Conservation (phyloP, 2,329 filamentous ascomycete species). For the Penicillium fuscoglaucum region DNA sequence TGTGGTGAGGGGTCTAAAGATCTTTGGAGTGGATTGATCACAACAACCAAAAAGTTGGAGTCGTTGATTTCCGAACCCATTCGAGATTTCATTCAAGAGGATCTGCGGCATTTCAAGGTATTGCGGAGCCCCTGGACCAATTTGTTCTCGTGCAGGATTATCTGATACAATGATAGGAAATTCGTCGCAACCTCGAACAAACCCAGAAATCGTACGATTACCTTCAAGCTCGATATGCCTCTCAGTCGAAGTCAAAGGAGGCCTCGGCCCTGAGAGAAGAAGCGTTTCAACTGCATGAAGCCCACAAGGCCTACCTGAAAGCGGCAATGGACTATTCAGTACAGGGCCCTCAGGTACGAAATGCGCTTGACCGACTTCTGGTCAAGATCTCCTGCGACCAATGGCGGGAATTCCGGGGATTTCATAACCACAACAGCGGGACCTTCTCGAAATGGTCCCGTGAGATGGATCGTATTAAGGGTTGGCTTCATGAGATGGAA, state of each 20-base stretch:
- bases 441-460: slow-evolving; percentile 66
- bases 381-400: slow-evolving; percentile 82
- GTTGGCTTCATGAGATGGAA: slow-evolving; percentile 95
- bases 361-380: slow-evolving; percentile 79
- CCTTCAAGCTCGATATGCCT: slow-evolving; percentile 75
- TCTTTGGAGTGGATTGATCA: slow-evolving; percentile 77
- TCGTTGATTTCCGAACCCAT: slow-evolving; percentile 77
- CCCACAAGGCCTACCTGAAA: slow-evolving; percentile 84
- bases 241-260: slow-evolving; percentile 90
- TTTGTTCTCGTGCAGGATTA: slow-evolving; percentile 1
- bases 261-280: slow-evolving; percentile 88
- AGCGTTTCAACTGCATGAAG: slow-evolving; percentile 92
- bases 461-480: slow-evolving; percentile 88
- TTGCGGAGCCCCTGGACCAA: slow-evolving; percentile 1
- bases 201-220: slow-evolving; percentile 83
- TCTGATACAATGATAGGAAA: slow-evolving; percentile 53
- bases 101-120: slow-evolving; percentile 78
- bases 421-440: slow-evolving; percentile 63
- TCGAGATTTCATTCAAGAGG: slow-evolving; percentile 71
- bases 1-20: slow-evolving; percentile 84
- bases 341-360: slow-evolving; percentile 79
- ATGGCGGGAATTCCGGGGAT: slow-evolving; percentile 79
- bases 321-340: slow-evolving; percentile 93
- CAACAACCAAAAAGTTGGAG: slow-evolving; percentile 75
- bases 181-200: slow-evolving; percentile 70